Conservation (phyloP, 345 rosid species). For the Dipteronia dyeriana region DNA sequence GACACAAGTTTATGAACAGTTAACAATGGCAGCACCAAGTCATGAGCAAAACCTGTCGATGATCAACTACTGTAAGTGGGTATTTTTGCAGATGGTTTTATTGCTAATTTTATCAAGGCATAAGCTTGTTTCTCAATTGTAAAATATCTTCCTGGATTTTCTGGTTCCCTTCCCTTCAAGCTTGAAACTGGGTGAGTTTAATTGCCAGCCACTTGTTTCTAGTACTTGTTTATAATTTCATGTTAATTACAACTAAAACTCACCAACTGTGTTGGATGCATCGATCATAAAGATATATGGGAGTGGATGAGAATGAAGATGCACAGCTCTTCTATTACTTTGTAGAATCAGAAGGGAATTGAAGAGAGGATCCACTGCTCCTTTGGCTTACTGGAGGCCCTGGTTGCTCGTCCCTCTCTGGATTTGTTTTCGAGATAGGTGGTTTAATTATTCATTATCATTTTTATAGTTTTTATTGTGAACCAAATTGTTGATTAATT, state of each 20-base stretch:
- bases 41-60: neutral
- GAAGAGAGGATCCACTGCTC: conserved; percentile 37
- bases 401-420: conserved; percentile 16
- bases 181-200: conserved; percentile 39
- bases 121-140: neutral
- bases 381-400: conserved; percentile 41
- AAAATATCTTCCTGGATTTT: conserved; percentile 43
- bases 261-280: neutral
- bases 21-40: neutral
- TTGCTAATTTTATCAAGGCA: neutral
- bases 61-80: neutral
- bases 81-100: neutral
- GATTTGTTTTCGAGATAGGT: too few relatives aligned
- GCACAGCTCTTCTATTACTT: conserved; percentile 43
- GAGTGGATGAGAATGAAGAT: conserved; percentile 35
- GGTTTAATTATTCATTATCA: too few relatives aligned
- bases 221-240: too few relatives aligned
- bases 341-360: conserved; percentile 35
- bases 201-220: too few relatives aligned
- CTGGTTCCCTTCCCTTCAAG: conserved; percentile 49
- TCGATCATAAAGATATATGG: conserved; percentile 29
- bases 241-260: too few relatives aligned
- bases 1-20: too few relatives aligned
- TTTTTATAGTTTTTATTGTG: too few relatives aligned
- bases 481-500: too few relatives aligned